A percentile compares a stretch with the other conserved stretches of the same genome.
Evolutionary conservation across 768 basidiomycete genomes (phyloP).

Genomic region (Mycena filopes): DNA sequence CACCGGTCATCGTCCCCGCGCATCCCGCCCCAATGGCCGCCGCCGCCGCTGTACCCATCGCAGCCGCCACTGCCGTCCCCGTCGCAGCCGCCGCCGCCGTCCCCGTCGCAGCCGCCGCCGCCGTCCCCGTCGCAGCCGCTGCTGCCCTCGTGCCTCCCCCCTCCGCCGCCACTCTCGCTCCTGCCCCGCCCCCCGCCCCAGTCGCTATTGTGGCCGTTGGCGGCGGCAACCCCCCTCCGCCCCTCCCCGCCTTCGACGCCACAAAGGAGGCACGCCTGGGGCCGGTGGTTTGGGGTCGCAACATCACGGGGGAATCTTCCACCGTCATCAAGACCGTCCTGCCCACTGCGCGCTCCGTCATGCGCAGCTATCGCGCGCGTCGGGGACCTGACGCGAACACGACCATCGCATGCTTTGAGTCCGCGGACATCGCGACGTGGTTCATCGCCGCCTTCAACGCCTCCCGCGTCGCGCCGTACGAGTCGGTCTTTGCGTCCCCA

Average conservation of each 20-base stretch:
- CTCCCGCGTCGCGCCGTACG: neutral
- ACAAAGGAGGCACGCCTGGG: slow-evolving; percentile 2
- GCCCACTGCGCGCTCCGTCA: neutral
- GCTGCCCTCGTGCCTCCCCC: too few species aligned
- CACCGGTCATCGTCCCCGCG: too few species aligned
- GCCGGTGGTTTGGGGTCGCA: neutral
- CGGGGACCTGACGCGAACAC: neutral
- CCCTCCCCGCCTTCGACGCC: slow-evolving; percentile 1
- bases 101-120: too few species aligned
- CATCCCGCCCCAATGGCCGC: too few species aligned
- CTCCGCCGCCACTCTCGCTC: too few species aligned
- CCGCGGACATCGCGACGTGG: neutral
- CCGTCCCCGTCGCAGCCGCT: too few species aligned
- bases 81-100: too few species aligned
- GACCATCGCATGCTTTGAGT: neutral
- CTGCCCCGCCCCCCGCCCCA: too few species aligned
- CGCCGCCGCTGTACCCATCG: too few species aligned
- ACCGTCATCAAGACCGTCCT: neutral
- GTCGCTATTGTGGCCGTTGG: neutral
- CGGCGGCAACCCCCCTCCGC: neutral
- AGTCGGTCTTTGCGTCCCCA: slow-evolving; percentile 1
- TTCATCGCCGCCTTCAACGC: neutral
- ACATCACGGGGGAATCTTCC: slow-evolving; percentile 1
- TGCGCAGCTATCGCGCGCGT: neutral
- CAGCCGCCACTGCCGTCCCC: too few species aligned